A percentile compares a stretch with the other conserved stretches of the same genome.
phyloP scores from a whole-genome alignment of 148 eudicot genomes.

The Nyssa sinensis region DNA sequence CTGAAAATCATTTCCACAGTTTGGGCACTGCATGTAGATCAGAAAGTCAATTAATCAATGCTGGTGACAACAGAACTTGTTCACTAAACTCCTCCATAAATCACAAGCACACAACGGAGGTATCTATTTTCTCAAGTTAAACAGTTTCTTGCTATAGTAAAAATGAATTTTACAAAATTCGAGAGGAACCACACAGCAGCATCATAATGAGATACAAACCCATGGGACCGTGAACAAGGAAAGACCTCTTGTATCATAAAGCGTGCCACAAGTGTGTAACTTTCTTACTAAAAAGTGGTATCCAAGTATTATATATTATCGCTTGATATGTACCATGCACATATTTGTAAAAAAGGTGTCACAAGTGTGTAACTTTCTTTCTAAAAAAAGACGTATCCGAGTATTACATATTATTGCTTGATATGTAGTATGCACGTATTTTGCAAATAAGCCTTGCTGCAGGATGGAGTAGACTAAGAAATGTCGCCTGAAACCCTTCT shows the following conservation, averaged over 20 bases:
- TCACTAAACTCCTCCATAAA: neutral
- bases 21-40: slow-evolving; percentile 75
- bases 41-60: slow-evolving; percentile 7
- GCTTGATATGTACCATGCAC: neutral
- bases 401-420: neutral
- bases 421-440: neutral
- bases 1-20: slow-evolving; percentile 80
- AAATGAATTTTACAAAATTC: neutral
- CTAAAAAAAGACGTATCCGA: neutral
- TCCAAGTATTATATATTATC: neutral
- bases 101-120: too few species aligned
- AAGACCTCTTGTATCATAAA: neutral
- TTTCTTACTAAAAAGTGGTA: neutral
- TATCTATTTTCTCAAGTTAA: too few species aligned
- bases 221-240: neutral
- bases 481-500: neutral
- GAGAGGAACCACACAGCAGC: neutral
- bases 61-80: neutral
- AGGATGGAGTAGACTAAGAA: neutral
- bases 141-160: neutral
- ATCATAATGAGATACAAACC: neutral
- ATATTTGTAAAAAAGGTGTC: too few species aligned
- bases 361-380: neutral
- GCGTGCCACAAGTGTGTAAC: neutral
- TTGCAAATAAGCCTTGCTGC: neutral